A percentile compares a stretch with the other conserved stretches of the same genome.
Evolutionary conservation across 345 rosid genomes (phyloP).

Genomic region (Hibiscus syriacus): DNA sequence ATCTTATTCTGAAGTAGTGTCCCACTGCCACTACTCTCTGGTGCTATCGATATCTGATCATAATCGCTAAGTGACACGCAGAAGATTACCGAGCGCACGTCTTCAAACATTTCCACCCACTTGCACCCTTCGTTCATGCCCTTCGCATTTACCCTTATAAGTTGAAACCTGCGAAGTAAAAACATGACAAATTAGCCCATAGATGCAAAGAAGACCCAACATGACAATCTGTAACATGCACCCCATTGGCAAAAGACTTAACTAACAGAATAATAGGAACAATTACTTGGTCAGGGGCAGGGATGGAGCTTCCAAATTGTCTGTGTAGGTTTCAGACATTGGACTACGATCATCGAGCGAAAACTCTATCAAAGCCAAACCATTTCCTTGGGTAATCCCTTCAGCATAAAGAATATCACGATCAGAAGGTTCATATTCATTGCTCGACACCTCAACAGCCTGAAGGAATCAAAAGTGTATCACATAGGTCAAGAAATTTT

Average conservation of each 20-base stretch:
- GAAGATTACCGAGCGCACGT: constrained; percentile 73
- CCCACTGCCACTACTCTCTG: constrained; percentile 43
- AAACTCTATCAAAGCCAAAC: constrained; percentile 93
- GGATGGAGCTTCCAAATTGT: constrained; percentile 54
- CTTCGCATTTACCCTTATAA: constrained; percentile 82
- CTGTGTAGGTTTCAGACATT: constrained; percentile 74
- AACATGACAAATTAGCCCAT: background rate
- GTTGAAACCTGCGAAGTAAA: constrained; percentile 57
- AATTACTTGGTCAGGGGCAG: constrained; percentile 60
- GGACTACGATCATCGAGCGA: constrained; percentile 84
- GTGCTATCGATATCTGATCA: constrained; percentile 54
- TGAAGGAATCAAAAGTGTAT: constrained; percentile 27
- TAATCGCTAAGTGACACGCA: constrained; percentile 83
- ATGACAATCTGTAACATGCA: background rate
- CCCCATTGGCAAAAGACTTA: background rate
- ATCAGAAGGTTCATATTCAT: constrained; percentile 92
- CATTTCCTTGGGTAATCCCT: constrained; percentile 94
- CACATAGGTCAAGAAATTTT: background rate
- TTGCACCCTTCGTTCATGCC: constrained; percentile 97
- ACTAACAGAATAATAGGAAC: background rate
- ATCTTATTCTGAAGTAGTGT: constrained; percentile 66
- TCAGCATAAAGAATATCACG: constrained; percentile 89
- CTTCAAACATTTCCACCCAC: constrained; percentile 99
- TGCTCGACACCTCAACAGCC: constrained; percentile 97
- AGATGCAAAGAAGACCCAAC: background rate